A percentile compares a stretch with the other conserved stretches of the same genome.
Evolutionary conservation across 495 filamentous ascomycete genomes (phyloP).

Genomic region (Diplogelasinospora grovesii): DNA sequence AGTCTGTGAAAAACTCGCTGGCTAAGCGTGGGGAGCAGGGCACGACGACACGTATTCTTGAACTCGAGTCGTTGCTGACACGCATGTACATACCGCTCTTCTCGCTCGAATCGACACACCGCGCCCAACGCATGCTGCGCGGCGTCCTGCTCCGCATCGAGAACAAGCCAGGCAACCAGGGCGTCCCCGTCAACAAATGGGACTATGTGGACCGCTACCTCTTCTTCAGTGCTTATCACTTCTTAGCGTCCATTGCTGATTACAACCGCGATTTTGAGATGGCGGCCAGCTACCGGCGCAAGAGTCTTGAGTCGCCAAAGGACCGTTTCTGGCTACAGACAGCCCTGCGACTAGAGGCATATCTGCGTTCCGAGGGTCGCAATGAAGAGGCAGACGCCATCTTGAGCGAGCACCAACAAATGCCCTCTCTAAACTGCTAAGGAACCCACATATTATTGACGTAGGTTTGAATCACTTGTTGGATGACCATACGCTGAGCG

Average conservation of each 20-base stretch:
- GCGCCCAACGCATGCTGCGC: constrained; percentile 12
- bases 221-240: constrained; percentile 21
- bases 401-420: too few species aligned
- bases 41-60: constrained; percentile 18
- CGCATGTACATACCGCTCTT: constrained; percentile 28
- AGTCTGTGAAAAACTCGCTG: constrained; percentile 1
- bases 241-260: constrained; percentile 23
- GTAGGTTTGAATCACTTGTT: too few species aligned
- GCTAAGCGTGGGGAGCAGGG: constrained; percentile 3
- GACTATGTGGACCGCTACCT: constrained; percentile 22
- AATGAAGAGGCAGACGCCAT: constrained; percentile 17
- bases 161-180: constrained; percentile 1
- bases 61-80: constrained; percentile 19
- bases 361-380: constrained; percentile 13
- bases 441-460: too few species aligned
- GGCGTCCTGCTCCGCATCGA: constrained; percentile 7
- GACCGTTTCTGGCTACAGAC: constrained; percentile 29
- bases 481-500: too few species aligned
- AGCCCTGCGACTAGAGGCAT: constrained; percentile 13
- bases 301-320: constrained; percentile 12
- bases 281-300: constrained; percentile 7
- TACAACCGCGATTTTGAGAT: constrained; percentile 5
- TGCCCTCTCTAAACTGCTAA: too few species aligned
- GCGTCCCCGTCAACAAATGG: constrained; percentile 1
- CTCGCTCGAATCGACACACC: constrained; percentile 1